These are phyloP conservation scores for Lanzia echinophila DNA, from an alignment of 2,329 filamentous ascomycete genomes.

Conservation along the genomic window DNA sequence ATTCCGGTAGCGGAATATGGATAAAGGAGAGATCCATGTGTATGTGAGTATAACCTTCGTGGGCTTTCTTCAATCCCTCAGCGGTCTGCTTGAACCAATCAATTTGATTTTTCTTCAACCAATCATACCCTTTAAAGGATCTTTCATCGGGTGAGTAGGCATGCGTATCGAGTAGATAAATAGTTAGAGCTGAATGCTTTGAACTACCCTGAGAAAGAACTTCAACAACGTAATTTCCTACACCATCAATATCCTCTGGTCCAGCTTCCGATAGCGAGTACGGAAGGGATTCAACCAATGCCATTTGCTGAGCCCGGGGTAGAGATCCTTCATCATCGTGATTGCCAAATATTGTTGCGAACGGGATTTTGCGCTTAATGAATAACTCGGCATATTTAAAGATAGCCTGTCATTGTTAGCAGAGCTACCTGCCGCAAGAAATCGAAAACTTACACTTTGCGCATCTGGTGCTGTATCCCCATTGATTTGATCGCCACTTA, in stretches of 20 bases:
- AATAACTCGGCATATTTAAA: constrained; percentile 88
- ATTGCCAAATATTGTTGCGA: constrained; percentile 92
- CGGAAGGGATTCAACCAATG: constrained; percentile 75
- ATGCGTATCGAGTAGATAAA: constrained; percentile 95
- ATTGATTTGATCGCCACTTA: constrained; percentile 93
- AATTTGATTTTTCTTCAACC: constrained; percentile 91
- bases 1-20: constrained; percentile 93
- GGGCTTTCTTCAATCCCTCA: constrained; percentile 64
- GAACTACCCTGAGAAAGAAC: constrained; percentile 72
- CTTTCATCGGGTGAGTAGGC: constrained; percentile 85
- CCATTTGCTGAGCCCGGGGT: constrained; percentile 73
- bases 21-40: constrained; percentile 97
- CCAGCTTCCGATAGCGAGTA: constrained; percentile 84
- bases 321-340: constrained; percentile 85
- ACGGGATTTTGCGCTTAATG: constrained; percentile 82
- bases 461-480: constrained; percentile 88
- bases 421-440: background rate
- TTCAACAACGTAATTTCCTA: constrained; percentile 93
- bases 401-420: constrained; percentile 54
- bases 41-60: constrained; percentile 79
- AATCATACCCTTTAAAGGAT: constrained; percentile 89
- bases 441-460: constrained; percentile 56
- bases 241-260: constrained; percentile 75
- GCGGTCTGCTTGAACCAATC: constrained; percentile 86
- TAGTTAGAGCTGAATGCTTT: constrained; percentile 81